These are phyloP conservation scores for Rhododendron griersonianum DNA, from an alignment of 148 eudicot species.

Conservation along the genomic window DNA sequence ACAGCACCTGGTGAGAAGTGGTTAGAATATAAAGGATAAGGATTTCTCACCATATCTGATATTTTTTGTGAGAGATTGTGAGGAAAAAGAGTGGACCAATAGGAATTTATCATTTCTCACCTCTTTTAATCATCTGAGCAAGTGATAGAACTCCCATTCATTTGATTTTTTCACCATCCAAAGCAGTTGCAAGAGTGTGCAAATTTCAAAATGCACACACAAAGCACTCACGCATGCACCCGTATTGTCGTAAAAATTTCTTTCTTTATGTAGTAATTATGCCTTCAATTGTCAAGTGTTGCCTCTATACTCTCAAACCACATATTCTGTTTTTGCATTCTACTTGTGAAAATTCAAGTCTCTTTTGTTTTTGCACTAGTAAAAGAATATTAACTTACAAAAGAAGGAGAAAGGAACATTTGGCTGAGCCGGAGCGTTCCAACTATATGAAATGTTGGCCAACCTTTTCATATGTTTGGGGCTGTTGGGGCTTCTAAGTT, in stretches of 20 bases:
- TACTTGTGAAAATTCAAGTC: neutral
- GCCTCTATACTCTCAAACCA: neutral
- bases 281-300: neutral
- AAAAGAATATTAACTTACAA: neutral
- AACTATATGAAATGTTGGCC: neutral
- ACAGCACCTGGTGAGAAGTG: neutral
- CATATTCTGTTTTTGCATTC: neutral
- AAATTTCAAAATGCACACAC: neutral
- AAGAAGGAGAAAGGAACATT: neutral
- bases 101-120: neutral
- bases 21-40: neutral
- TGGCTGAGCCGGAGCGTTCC: neutral
- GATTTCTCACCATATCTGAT: neutral
- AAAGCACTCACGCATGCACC: neutral
- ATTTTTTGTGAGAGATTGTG: neutral
- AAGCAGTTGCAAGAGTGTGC: neutral
- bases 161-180: neutral
- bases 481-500: conserved; percentile 1
- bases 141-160: neutral
- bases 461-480: neutral
- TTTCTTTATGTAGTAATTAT: neutral
- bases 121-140: neutral
- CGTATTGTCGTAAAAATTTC: neutral
- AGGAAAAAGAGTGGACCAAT: neutral
- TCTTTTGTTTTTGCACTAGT: neutral